Conservation (phyloP, 2,329 filamentous ascomycete genomes). For the Dendrostoma leiphaemia region DNA sequence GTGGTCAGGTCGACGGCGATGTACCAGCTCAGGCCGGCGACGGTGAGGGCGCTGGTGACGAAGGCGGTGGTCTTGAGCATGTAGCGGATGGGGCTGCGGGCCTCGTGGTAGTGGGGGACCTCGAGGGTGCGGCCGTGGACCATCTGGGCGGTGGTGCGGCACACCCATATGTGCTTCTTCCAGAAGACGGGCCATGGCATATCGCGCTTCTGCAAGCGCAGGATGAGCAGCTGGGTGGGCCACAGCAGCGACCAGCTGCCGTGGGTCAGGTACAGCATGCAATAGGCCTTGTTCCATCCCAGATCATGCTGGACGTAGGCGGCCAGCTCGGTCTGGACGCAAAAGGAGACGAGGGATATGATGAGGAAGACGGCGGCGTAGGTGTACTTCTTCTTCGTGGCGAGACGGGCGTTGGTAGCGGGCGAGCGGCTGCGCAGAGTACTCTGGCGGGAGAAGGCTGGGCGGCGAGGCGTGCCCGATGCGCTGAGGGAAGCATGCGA, state of each 20-base stretch:
- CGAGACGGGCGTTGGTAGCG: conserved; percentile 58
- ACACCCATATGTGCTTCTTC: conserved; percentile 56
- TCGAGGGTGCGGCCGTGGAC: conserved; percentile 76
- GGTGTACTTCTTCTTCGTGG: conserved; percentile 79
- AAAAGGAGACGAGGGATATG: conserved; percentile 82
- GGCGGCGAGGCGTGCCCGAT: conserved; percentile 30
- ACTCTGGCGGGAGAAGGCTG: conserved; percentile 53
- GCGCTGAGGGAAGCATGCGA: conserved; percentile 21
- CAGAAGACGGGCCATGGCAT: conserved; percentile 84
- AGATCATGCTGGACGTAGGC: conserved; percentile 91
- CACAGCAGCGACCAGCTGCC: conserved; percentile 90
- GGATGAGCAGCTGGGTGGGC: conserved; percentile 77
- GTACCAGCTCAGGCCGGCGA: conserved; percentile 94
- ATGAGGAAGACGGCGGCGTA: conserved; percentile 82
- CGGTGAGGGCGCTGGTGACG: conserved; percentile 80
- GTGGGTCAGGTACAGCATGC: conserved; percentile 98
- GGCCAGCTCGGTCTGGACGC: conserved; percentile 91
- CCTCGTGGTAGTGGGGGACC: conserved; percentile 45
- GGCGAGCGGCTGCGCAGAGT: conserved; percentile 78
- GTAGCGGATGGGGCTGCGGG: conserved; percentile 57
- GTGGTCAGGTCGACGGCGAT: conserved; percentile 91
- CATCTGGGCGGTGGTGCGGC: conserved; percentile 68
- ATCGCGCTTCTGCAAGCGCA: conserved; percentile 76
- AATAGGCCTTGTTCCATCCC: conserved; percentile 98
- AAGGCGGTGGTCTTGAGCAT: conserved; percentile 76